These are phyloP conservation scores for Candida ortonii DNA, from an alignment of 805 yeast genomes.

Conservation along the genomic window DNA sequence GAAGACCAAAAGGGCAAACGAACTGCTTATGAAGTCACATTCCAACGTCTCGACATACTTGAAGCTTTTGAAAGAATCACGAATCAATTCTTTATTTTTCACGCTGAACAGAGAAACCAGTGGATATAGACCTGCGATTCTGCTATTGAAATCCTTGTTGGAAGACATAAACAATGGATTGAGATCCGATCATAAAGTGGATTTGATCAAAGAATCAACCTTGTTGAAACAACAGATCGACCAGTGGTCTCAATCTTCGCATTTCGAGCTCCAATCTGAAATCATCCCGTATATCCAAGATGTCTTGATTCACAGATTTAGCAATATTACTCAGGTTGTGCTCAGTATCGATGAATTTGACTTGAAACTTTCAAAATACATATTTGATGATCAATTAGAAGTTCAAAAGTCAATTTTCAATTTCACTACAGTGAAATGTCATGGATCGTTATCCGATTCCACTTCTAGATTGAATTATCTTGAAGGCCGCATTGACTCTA, in stretches of 20 bases:
- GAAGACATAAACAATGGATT: conserved; percentile 23
- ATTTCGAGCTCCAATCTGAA: conserved; percentile 34
- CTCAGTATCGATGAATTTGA: conserved; percentile 34
- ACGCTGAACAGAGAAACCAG: conserved; percentile 30
- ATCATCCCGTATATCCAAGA: conserved; percentile 31
- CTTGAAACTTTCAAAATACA: conserved; percentile 26
- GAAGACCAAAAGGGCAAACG: conserved; percentile 29
- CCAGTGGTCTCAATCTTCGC: conserved; percentile 34
- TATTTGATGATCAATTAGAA: conserved; percentile 26
- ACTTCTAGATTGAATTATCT: conserved; percentile 27
- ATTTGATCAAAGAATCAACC: conserved; percentile 10
- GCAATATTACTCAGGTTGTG: conserved; percentile 30
- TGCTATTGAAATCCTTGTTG: conserved; percentile 26
- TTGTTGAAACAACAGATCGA: conserved; percentile 22
- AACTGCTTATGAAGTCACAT: conserved; percentile 24
- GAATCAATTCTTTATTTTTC: conserved; percentile 25
- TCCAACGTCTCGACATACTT: conserved; percentile 28
- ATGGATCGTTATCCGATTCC: conserved; percentile 31
- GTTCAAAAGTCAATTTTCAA: conserved; percentile 26
- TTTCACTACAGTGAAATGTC: conserved; percentile 25
- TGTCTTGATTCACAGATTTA: conserved; percentile 26
- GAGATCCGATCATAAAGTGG: conserved; percentile 9
- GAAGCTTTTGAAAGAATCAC: conserved; percentile 27
- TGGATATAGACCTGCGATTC: conserved; percentile 28
- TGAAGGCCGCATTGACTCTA: conserved; percentile 31